Conservation (phyloP, 768 basidiomycete species). For the Termitomyces sp. region DNA sequence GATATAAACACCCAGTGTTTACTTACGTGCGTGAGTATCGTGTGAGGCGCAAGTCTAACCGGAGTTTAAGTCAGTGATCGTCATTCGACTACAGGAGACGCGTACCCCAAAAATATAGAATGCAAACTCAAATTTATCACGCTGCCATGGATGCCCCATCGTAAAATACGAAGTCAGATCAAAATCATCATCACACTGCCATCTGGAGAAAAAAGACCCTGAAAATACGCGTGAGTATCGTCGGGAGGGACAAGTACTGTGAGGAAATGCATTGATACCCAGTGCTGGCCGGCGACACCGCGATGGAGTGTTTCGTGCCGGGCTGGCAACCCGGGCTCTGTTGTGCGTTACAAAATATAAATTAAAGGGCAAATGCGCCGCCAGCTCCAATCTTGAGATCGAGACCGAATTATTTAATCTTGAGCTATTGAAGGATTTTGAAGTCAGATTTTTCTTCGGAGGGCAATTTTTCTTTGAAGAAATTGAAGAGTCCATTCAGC, state of each 20-base stretch:
- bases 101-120: not conserved
- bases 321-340: not conserved
- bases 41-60: not conserved
- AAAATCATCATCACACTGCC: not conserved
- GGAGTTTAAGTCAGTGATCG: not conserved
- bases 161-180: no score
- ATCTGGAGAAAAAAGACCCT: no score
- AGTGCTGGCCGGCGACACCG: not conserved
- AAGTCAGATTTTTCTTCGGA: not conserved
- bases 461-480: not conserved
- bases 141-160: no score
- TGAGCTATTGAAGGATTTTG: not conserved
- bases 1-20: not conserved
- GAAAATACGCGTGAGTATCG: not conserved
- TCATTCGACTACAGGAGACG: no score
- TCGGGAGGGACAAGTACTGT: not conserved
- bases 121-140: not conserved
- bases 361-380: not conserved
- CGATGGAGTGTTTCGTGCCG: not conserved
- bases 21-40: not conserved
- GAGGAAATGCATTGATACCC: not conserved
- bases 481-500: not conserved
- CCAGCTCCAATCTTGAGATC: not conserved
- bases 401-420: not conserved
- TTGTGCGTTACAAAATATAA: not conserved